These are phyloP conservation scores for Blastobotrys indianensis DNA, from an alignment of 1,139 yeast species.

Conservation along the genomic window DNA sequence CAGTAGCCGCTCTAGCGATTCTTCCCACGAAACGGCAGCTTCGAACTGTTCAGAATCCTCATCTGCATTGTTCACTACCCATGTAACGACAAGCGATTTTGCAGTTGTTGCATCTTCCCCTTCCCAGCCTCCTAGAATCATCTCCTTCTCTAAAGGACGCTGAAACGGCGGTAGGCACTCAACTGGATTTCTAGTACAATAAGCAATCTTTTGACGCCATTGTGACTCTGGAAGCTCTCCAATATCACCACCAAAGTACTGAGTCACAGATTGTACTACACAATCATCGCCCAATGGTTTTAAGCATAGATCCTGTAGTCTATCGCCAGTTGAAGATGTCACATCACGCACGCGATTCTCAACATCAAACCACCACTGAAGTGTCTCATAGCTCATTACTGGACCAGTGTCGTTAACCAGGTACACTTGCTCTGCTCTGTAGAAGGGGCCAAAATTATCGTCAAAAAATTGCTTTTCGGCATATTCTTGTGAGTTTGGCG, in stretches of 20 bases:
- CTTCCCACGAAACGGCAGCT: constrained; percentile 61
- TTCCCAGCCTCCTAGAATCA: constrained; percentile 57
- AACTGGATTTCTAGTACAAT: constrained; percentile 77
- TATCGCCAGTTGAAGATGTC: constrained; percentile 24
- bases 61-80: constrained; percentile 46
- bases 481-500: constrained; percentile 68
- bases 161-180: constrained; percentile 86
- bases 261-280: constrained; percentile 85
- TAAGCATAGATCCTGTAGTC: constrained; percentile 68
- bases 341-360: constrained; percentile 49
- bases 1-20: constrained; percentile 51
- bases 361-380: constrained; percentile 83
- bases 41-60: constrained; percentile 37
- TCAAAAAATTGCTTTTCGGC: constrained; percentile 68
- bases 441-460: constrained; percentile 83
- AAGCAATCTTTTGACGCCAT: constrained; percentile 51
- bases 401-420: constrained; percentile 64
- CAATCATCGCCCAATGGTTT: constrained; percentile 72
- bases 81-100: constrained; percentile 68
- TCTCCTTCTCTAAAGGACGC: constrained; percentile 72
- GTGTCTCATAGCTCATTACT: constrained; percentile 56
- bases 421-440: constrained; percentile 78
- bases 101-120: constrained; percentile 50
- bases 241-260: constrained; percentile 70
- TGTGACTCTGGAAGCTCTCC: constrained; percentile 41